Evolutionary conservation across 352 stramenopile genomes (phyloP), one percentile per base, ranked within the genome.

Genomic region (Pythium phragmiticola): DNA sequence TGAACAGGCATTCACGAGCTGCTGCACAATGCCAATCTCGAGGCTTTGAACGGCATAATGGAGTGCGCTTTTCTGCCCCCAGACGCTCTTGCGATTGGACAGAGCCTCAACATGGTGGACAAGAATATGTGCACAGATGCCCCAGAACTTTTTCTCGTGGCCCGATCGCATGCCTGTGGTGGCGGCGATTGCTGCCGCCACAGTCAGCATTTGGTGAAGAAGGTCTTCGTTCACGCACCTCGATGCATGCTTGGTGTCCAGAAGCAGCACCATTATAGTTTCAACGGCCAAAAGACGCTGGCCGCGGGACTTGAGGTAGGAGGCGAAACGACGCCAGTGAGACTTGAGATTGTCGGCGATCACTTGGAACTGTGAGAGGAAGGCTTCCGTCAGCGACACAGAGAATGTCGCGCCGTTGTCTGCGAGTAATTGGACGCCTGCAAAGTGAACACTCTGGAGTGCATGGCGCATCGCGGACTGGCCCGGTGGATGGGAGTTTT

Each of bases 21-120:
- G 72, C n/a, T 43, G 33, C 14, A 82, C 60, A 30, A 76, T 66
- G 0, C 57, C 56, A 8, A 73, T 19, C 59, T 89, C 75, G 4
- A 78, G 46, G 12, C 60, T 67, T 13, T 69, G n/a, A 7, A 87
- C 80, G 41, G 76, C 78, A 17, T 77, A 84, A 49, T 89, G 80
- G 34, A 89, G 57, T 6, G 73, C 74, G 1, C 60, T 69, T 60
- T 73, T 73, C 19, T 74, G 70, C 4, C 68, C 70, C 78, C 76
- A 85, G 37, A 74, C 66, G 13, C 63, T 66, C 41, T 77, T 81
- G 4, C 64, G 57, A 49, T 39, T 74, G 7, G 64, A 69, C 7
- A 74, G 34, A 14, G 74, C 71, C 19, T 59, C 54, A 2, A 62
- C 52, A 50, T 84, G 75, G n/a, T 69, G 33, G 17, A 82, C 66